A percentile compares a stretch with the other conserved stretches of the same genome.
phyloP scores from a whole-genome alignment of 208 protist species.

The Acanthamoeba castellanii region DNA sequence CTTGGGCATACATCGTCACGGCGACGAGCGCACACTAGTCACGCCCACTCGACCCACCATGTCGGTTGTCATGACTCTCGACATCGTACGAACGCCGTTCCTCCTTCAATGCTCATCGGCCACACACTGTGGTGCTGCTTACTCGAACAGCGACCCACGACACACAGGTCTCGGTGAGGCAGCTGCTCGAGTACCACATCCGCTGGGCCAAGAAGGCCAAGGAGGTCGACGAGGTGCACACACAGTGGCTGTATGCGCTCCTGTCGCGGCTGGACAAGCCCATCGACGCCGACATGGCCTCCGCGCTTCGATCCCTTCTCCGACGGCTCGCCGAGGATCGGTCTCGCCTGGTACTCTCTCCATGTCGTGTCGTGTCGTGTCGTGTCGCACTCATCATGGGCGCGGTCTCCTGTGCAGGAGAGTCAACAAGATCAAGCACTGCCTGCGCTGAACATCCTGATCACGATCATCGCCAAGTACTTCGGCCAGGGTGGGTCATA shows the following conservation, averaged over 20 bases:
- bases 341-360: background rate
- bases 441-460: background rate
- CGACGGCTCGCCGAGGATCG: constrained; percentile 8
- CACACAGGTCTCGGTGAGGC: background rate
- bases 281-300: constrained; percentile 27
- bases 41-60: background rate
- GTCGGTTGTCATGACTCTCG: background rate
- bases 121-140: too few species aligned
- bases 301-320: background rate
- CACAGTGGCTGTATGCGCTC: background rate
- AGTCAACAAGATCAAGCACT: background rate
- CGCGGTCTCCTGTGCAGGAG: background rate
- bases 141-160: too few species aligned
- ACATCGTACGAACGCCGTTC: background rate
- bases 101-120: too few species aligned
- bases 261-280: background rate
- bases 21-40: background rate
- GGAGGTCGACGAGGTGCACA: background rate
- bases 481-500: background rate
- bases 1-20: background rate
- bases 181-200: background rate
- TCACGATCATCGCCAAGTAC: constrained; percentile 18
- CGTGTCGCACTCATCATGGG: background rate
- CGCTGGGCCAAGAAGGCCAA: constrained; percentile 2
- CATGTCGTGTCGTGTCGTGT: background rate